Conservation (phyloP, 75 land plant species). For the Isoetes taiwanensis region DNA sequence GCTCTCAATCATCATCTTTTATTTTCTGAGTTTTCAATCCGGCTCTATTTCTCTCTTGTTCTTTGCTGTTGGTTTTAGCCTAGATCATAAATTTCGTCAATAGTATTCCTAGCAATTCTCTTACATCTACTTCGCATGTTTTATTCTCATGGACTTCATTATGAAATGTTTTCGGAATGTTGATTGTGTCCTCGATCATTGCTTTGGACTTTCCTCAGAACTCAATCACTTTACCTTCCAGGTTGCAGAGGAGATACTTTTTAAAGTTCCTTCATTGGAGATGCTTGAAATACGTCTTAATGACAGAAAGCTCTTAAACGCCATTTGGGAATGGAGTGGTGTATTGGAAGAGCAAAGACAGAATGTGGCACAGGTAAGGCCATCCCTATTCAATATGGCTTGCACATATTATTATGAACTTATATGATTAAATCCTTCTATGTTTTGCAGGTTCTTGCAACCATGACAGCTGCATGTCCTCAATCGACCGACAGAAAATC, state of each 20-base stretch:
- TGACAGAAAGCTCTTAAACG: conserved; percentile 51
- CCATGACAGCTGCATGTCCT: conserved; percentile 46
- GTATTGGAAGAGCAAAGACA: conserved; percentile 41
- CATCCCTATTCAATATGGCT: neutral
- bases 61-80: no score
- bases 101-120: no score
- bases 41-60: no score
- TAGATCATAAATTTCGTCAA: no score
- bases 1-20: no score
- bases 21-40: no score
- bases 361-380: conserved; percentile 75
- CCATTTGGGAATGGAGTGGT: conserved; percentile 91
- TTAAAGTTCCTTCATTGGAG: conserved; percentile 30
- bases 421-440: neutral
- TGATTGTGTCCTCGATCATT: no score
- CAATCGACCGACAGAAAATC: conserved; percentile 64
- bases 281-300: conserved; percentile 64
- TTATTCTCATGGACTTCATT: no score
- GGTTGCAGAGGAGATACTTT: conserved; percentile 63
- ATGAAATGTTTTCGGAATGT: no score
- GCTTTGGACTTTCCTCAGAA: no score
- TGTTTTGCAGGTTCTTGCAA: conserved; percentile 47
- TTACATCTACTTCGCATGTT: no score
- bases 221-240: no score
- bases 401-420: neutral